phyloP scores from a whole-genome alignment of 192 early-diverging fungal species.

The Podila epigama region DNA sequence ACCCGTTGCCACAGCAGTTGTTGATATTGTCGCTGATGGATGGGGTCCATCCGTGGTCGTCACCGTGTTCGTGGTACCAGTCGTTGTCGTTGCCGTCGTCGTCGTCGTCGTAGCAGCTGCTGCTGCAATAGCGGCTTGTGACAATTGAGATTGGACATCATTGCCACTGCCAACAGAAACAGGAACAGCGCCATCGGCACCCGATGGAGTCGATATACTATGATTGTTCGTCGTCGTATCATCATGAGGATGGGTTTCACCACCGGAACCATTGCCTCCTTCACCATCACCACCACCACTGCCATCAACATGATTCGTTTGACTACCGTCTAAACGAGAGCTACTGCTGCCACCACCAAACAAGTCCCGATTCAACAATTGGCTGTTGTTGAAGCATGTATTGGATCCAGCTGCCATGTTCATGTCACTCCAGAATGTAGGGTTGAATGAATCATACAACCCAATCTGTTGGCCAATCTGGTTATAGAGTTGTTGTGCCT shows the following conservation, averaged over 20 bases:
- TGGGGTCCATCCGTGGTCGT: not conserved
- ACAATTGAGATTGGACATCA: slow-evolving; percentile 3
- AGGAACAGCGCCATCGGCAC: no score
- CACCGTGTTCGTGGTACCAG: slow-evolving; percentile 2
- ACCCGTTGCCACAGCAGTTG: no score
- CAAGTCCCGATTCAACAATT: slow-evolving; percentile 7
- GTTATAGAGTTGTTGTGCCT: slow-evolving; percentile 29
- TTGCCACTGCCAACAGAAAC: no score
- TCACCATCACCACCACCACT: no score
- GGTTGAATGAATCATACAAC: slow-evolving; percentile 35
- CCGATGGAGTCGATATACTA: no score
- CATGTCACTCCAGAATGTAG: slow-evolving; percentile 31
- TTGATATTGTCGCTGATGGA: slow-evolving; percentile 2
- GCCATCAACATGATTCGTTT: no score
- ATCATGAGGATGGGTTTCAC: no score
- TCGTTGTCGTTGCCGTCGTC: not conserved
- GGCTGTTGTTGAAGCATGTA: slow-evolving; percentile 12
- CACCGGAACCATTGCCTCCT: no score
- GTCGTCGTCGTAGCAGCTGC: not conserved
- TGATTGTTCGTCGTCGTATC: no score
- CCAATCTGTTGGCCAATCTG: slow-evolving; percentile 40
- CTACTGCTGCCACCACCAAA: not conserved
- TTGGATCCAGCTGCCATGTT: slow-evolving; percentile 11
- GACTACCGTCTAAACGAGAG: no score
- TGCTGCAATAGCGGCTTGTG: not conserved